Percentiles rank a stretch among this genome's conserved stretches.
Evolutionary conservation across 1,284 basidiomycete genomes (phyloP).

Genomic region (Sphaerobolus stellatus): DNA sequence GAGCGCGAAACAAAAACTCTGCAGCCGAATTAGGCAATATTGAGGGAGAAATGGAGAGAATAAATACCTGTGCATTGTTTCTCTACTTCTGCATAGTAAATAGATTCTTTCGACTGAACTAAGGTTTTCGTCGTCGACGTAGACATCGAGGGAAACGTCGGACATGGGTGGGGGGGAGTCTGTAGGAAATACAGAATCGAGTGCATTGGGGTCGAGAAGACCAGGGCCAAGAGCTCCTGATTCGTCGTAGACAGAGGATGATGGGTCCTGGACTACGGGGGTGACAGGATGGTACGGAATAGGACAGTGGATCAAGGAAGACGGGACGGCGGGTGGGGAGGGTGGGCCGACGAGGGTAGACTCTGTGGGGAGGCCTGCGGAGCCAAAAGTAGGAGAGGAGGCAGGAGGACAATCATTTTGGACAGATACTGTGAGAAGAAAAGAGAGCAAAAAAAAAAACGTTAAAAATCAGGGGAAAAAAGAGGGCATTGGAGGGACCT

Average conservation of each 20-base stretch:
- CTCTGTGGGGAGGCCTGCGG: neutral
- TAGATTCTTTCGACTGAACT: slow-evolving; percentile 92
- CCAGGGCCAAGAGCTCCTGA: neutral
- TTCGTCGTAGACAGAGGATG: neutral
- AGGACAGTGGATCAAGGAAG: slow-evolving; percentile 3
- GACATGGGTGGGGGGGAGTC: neutral
- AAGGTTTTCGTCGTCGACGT: slow-evolving; percentile 72
- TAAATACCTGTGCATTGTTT: slow-evolving; percentile 67
- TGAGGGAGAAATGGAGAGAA: neutral
- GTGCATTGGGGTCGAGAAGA: neutral
- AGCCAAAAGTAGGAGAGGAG: slow-evolving; percentile 1
- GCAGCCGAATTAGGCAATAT: neutral
- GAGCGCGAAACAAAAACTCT: slow-evolving; percentile 82
- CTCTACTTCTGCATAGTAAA: slow-evolving; percentile 85
- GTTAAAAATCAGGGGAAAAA: neutral
- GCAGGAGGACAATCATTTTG: neutral
- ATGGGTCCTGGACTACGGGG: neutral
- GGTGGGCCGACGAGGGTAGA: neutral
- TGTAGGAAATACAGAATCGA: neutral
- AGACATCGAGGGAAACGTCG: slow-evolving; percentile 43
- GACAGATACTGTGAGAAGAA: slow-evolving; percentile 9
- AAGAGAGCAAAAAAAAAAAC: neutral
- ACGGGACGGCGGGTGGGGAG: neutral
- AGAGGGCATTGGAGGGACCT: neutral
- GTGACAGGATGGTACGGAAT: slow-evolving; percentile 3